A percentile compares a stretch with the other conserved stretches of the same genome.
phyloP scores from a whole-genome alignment of 108 stramenopile genomes.

The Parietichytrium sp. region DNA sequence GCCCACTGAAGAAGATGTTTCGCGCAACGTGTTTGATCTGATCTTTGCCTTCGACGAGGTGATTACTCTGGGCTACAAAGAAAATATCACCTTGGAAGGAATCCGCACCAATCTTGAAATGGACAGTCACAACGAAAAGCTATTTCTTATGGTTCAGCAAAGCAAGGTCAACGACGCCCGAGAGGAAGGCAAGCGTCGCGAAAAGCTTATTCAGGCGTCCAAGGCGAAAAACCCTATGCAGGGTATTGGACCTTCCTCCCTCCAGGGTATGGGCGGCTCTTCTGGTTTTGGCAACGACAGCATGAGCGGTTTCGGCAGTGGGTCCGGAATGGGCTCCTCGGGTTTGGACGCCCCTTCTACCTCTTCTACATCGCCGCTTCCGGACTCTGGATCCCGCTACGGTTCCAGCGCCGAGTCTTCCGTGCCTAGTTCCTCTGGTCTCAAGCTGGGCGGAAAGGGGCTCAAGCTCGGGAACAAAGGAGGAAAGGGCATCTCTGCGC shows the following conservation, averaged over 20 bases:
- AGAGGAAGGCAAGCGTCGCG: slow-evolving; percentile 79
- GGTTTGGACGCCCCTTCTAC: too few species aligned
- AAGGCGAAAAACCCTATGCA: slow-evolving; percentile 39
- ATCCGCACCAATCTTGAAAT: slow-evolving; percentile 92
- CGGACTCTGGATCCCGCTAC: neutral
- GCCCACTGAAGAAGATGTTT: slow-evolving; percentile 81
- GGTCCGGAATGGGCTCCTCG: neutral
- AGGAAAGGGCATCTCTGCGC: neutral
- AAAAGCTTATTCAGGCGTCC: slow-evolving; percentile 75
- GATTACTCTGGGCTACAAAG: slow-evolving; percentile 94
- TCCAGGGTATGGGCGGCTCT: neutral
- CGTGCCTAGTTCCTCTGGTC: neutral
- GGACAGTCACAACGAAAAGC: slow-evolving; percentile 98
- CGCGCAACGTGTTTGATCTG: slow-evolving; percentile 87
- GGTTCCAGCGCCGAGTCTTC: neutral
- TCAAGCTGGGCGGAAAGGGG: slow-evolving; percentile 34
- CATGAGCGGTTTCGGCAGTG: neutral
- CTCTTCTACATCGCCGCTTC: too few species aligned
- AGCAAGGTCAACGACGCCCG: slow-evolving; percentile 82
- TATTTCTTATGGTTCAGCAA: slow-evolving; percentile 82
- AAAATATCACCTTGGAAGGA: slow-evolving; percentile 78
- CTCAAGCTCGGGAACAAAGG: slow-evolving; percentile 31
- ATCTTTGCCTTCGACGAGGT: slow-evolving; percentile 99
- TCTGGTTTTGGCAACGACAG: slow-evolving; percentile 11
- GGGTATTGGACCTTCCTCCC: slow-evolving; percentile 28